Evolutionary conservation across 2,329 filamentous ascomycete genomes (phyloP), one percentile per base, ranked within the genome.

Genomic region (Colletotrichum tropicale): DNA sequence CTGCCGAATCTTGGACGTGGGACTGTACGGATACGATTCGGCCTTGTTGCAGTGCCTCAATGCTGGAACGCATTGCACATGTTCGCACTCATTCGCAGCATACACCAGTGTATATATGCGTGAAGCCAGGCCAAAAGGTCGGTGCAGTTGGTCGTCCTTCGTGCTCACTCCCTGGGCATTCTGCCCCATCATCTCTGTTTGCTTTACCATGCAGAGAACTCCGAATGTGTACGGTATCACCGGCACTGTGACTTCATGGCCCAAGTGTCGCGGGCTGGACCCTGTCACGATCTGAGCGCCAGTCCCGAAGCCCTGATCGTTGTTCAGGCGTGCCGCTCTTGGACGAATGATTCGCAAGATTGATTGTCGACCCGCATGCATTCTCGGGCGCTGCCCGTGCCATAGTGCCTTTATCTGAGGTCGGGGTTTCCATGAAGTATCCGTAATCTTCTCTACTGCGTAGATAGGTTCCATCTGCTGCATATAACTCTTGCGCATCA

Each of bases 231-330:
- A 13, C 30, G 21, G 30, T 48, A 18, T 48, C 24, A 48, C 34
- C 36, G 26, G 62, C 62, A 65, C 21, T 30, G 62, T 26, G 43
- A 65, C 62, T 32, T 36, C 36, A 30, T 36, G 62, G 38, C 36
- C 62, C 62, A 65, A 48, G 15, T 28, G 36, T 43, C 34, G 21
- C 34, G 21, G 62, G 26, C 36, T 67, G 38, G 38, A 62, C 38
- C 62, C 24, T 61, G 38, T 43, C 55, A 43, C 61, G 62, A 67
- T 75, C 72, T 66, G 72, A 75, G 61, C 72, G 34, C 36, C 68
- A 38, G 28, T 56, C 68, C 70, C 70, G 65, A 76, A 64, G 58
- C 65, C 70, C 60, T 76, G 65, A 70, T 74, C 74, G 64, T 43
- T 74, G 64, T 76, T 65, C 26, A 26, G 38, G 32, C 65, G 64